A percentile compares a stretch with the other conserved stretches of the same genome.
phyloP scores from a whole-genome alignment of 148 eudicot species.

The Bassia scoparia region DNA sequence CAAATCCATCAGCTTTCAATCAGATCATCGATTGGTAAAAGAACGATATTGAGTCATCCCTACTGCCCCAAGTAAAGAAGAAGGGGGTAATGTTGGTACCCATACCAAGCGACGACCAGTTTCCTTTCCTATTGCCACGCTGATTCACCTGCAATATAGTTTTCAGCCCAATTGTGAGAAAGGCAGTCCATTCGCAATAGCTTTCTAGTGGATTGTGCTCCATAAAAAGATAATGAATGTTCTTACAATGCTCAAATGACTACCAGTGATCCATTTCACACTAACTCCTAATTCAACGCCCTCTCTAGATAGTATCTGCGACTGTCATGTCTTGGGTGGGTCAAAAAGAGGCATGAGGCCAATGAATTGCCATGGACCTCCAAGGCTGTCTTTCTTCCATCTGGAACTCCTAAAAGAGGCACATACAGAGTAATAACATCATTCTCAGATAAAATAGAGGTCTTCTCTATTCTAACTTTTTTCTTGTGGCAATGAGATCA shows the following conservation, averaged over 20 bases:
- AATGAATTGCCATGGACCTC: conserved; percentile 94
- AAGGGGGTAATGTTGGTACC: conserved; percentile 99
- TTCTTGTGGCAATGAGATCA: conserved; percentile 17
- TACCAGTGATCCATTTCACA: conserved; percentile 98
- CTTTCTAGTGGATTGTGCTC: neutral
- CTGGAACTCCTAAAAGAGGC: conserved; percentile 77
- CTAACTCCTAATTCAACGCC: conserved; percentile 90
- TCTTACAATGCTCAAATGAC: conserved; percentile 14
- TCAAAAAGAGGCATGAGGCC: conserved; percentile 98
- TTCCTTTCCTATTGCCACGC: conserved; percentile 93
- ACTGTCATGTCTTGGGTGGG: conserved; percentile 98
- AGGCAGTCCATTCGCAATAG: conserved; percentile 3
- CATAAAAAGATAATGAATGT: conserved; percentile 1
- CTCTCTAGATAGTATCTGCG: conserved; percentile 96
- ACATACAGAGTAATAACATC: neutral
- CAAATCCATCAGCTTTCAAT: conserved; percentile 99
- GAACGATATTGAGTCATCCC: conserved; percentile 88
- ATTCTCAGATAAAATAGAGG: conserved; percentile 1
- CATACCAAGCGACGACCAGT: conserved; percentile 97
- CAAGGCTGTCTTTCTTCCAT: conserved; percentile 85
- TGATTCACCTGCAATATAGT: conserved; percentile 80
- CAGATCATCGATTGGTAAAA: conserved; percentile 88
- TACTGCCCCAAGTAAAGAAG: conserved; percentile 88
- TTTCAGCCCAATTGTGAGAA: conserved; percentile 19
- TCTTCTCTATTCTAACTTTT: neutral